Evolutionary conservation across 805 yeast species (phyloP).

Genomic region (Debaryomyces prosopidis): DNA sequence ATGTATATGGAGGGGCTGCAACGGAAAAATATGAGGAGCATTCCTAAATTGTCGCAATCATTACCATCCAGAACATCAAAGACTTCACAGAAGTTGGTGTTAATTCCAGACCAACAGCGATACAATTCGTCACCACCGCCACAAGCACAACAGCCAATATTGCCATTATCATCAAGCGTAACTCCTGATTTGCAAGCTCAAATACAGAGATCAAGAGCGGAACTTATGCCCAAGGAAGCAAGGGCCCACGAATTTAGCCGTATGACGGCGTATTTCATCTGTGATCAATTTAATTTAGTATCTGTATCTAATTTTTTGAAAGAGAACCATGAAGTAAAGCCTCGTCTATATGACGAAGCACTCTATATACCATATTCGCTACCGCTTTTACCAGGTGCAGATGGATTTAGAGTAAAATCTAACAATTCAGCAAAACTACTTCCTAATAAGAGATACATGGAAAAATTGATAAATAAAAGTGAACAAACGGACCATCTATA

Average conservation of each 20-base stretch:
- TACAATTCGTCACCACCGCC: constrained; percentile 16
- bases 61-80: constrained; percentile 79
- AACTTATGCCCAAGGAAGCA: constrained; percentile 56
- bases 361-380: constrained; percentile 85
- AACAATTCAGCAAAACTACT: constrained; percentile 51
- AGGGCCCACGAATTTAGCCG: constrained; percentile 69
- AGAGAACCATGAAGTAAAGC: constrained; percentile 76
- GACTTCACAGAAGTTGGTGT: constrained; percentile 79
- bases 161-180: constrained; percentile 5
- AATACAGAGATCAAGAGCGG: constrained; percentile 51
- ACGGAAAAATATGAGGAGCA: constrained; percentile 43
- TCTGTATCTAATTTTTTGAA: constrained; percentile 64
- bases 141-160: constrained; percentile 10
- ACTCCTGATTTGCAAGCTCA: constrained; percentile 23
- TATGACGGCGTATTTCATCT: constrained; percentile 88
- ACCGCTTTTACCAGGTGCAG: constrained; percentile 83
- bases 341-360: constrained; percentile 90
- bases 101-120: constrained; percentile 67
- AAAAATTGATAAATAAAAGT: constrained; percentile 71
- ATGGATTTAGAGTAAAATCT: constrained; percentile 74
- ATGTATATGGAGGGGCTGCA: neutral
- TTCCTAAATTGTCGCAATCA: constrained; percentile 53
- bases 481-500: constrained; percentile 91
- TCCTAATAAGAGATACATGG: constrained; percentile 59
- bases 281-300: constrained; percentile 75